These are phyloP conservation scores for Ustilaginoidea virens DNA, from an alignment of 2,329 filamentous ascomycete species.

Conservation along the genomic window DNA sequence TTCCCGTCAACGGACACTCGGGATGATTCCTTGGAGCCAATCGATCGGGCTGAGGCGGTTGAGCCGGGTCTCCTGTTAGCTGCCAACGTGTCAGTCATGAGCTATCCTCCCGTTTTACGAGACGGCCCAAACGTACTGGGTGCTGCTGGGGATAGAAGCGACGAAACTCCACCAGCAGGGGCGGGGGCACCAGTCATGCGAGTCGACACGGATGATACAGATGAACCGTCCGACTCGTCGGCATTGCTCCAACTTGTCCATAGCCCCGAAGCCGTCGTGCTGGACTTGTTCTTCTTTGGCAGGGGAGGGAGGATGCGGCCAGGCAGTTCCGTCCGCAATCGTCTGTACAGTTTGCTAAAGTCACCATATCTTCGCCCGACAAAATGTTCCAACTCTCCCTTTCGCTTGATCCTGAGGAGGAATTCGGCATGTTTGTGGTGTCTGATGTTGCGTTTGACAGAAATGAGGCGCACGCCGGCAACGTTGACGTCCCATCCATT, in stretches of 20 bases:
- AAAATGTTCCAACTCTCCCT: constrained; percentile 60
- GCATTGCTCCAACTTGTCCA: constrained; percentile 35
- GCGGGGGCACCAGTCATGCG: constrained; percentile 29
- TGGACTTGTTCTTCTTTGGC: constrained; percentile 82
- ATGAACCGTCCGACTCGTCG: constrained; percentile 61
- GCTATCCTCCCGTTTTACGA: not conserved
- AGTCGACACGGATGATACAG: constrained; percentile 67
- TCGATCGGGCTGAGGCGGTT: constrained; percentile 16
- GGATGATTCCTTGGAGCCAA: constrained; percentile 15
- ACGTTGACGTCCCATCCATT: constrained; percentile 98
- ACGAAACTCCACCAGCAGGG: constrained; percentile 8
- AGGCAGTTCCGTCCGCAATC: constrained; percentile 68
- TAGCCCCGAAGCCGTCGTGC: constrained; percentile 47
- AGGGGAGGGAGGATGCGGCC: constrained; percentile 78
- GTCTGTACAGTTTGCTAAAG: constrained; percentile 66
- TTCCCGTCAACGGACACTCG: constrained; percentile 17
- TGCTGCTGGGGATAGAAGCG: constrained; percentile 15
- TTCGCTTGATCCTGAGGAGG: constrained; percentile 68
- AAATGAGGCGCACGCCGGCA: constrained; percentile 68
- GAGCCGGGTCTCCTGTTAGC: constrained; percentile 11
- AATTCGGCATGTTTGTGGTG: constrained; percentile 94
- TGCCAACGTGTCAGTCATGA: too few species aligned
- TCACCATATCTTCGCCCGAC: constrained; percentile 80
- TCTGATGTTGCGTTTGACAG: constrained; percentile 71
- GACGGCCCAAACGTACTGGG: not conserved